Evolutionary conservation across 805 yeast genomes (phyloP), one percentile per base, ranked within the genome.

Genomic region (Candida nitratophila): DNA sequence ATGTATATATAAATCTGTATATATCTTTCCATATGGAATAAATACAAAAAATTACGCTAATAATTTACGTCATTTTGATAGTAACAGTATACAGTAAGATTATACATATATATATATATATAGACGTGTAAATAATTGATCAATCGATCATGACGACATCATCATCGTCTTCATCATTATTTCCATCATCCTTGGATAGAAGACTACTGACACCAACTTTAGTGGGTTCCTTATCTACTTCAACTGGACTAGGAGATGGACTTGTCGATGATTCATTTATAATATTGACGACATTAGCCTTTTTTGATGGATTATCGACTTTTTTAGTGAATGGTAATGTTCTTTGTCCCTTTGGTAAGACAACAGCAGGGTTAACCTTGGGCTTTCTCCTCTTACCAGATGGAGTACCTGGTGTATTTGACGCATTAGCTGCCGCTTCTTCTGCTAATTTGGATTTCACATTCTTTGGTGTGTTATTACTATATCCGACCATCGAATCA

Each of bases 341-440:
- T 39, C 44, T 46, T 30, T 46, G 48, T 19, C 48, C 48, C 33
- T 46, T 46, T 12, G 41, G 30, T 21, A 45, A 37, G 2, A 19
- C n/a, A 21, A 21, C 6, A 14, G 30, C n/a, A 4, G 15, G 17
- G 3, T n/a, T 16, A 4, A 15, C 26, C 4, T 24, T 24, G 2
- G 11, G 40, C 16, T 27, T 40, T 10, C 15, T 21, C 16, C 15
- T 48, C 30, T 37, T 44, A 3, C 39, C 21, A 11, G 12, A n/a
- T 12, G 31, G 4, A 14, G 31, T 12, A 22, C 16, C 35, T 16
- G 6, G 15, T 12, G 6, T 30, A 4, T 29, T 27, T 24, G n/a
- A 15, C n/a, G 12, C 39, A 22, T 20, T 19, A 33, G 10, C 24
- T 11, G n/a, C 32, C 10, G 17, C 39, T 17, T 9, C 21, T 21